Base-by-base conservation (phyloP, 345 rosid genomes). In the Euphorbia tirucalli region DNA sequence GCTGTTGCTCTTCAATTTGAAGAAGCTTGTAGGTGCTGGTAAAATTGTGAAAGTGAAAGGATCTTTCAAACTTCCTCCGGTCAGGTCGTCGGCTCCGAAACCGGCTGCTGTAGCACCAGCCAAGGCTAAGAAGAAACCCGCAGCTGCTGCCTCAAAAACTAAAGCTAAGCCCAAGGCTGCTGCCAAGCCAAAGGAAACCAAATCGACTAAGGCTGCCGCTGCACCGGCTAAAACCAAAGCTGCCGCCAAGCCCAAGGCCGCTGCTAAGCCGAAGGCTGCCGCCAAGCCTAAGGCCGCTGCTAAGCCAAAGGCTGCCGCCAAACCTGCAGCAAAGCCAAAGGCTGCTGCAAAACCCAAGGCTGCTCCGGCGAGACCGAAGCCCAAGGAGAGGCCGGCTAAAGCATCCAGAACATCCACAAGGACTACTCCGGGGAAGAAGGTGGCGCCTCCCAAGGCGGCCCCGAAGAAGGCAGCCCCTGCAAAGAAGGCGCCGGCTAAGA, bases 41-140 rank as follows among this genome's bases (percentile, higher is more conserved):
- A 90, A 86, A 79, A 62, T 93, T 35, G 88, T 85, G 3, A 93
- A 93, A 68, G 95, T 90, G 52, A 93, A 90, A 41, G 83, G 73
- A 22, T 93, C 98, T 6, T 93, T 83, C 77, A 92, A 92, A 78
- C 77, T 92, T 0, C 93, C 96, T 0, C 19, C 96, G 0, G 83
- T 73, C 37, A 82, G 54, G 30, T 70, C 90, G 11, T 56, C 79
- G 10, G 54, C 61, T 1, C 5, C 72, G 0, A 65, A 65, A n/a
- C 71, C 75, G 1, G 62, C 73, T 18, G 32, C 67, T 9, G 19
- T 11, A 16, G 72, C 78, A 28, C 70, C 87, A 16, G 83, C 66
- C 11, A 74, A 81, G 37, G 55, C 84, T 0, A 85, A 81, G 67
- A 83, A 77, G 68, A 81, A 77, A 69, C 57, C 70, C 1, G 43